phyloP scores from a whole-genome alignment of 1,139 yeast genomes.

The Trichomonascaceae sp. region DNA sequence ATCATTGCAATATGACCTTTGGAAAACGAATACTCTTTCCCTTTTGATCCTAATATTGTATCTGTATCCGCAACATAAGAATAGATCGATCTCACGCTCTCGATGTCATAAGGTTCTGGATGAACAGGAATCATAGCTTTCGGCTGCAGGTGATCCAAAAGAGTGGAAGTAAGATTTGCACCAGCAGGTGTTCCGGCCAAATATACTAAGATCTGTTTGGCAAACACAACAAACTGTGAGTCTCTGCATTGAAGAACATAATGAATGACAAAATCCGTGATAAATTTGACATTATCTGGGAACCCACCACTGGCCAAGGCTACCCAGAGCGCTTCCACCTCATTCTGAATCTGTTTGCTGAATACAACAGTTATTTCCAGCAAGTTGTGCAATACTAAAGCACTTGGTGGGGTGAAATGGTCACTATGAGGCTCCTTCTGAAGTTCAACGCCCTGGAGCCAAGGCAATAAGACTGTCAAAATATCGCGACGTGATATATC shows the following conservation, averaged over 20 bases:
- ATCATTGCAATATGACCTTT: conserved; percentile 82
- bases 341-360: conserved; percentile 68
- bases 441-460: conserved; percentile 78
- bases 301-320: conserved; percentile 73
- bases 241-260: conserved; percentile 68
- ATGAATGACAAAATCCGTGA: conserved; percentile 62
- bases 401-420: conserved; percentile 35
- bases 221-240: conserved; percentile 67
- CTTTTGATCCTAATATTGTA: conserved; percentile 49
- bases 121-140: conserved; percentile 79
- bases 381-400: conserved; percentile 74
- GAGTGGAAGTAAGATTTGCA: conserved; percentile 51
- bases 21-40: conserved; percentile 75
- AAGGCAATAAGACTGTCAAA: conserved; percentile 73
- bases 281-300: conserved; percentile 61
- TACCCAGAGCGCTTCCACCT: conserved; percentile 92
- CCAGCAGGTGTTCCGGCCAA: conserved; percentile 56
- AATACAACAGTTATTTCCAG: conserved; percentile 80
- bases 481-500: conserved; percentile 64
- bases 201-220: conserved; percentile 76
- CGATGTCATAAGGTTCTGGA: conserved; percentile 30
- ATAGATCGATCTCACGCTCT: conserved; percentile 33
- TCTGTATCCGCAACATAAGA: conserved; percentile 76
- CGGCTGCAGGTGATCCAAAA: conserved; percentile 70
- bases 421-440: conserved; percentile 45